Evolutionary conservation across 2,329 filamentous ascomycete genomes (phyloP), one percentile per base, ranked within the genome.

Genomic region (Aspergillus novofumigatus): DNA sequence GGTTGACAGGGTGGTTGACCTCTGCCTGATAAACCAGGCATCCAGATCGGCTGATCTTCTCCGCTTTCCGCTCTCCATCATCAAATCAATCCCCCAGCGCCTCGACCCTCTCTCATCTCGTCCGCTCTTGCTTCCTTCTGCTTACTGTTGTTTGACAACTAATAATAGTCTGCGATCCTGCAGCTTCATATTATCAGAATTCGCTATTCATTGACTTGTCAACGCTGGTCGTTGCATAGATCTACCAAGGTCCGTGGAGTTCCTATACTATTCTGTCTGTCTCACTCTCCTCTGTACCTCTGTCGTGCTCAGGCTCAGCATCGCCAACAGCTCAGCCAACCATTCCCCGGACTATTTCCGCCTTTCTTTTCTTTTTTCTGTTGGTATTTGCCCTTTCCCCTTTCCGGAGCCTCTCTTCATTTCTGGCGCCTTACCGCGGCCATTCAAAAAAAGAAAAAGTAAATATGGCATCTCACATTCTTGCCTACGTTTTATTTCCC

Each of bases 401-500:
- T 20, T 47, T 47, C 17, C 14, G n/a, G 11, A 47, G 44, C 44
- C 11, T 47, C 44, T 25, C 25, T 47, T 47, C 21, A 6, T 47
- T 47, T 47, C 11, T 47, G 20, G 25, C 44, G n/a, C 21, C 44
- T 47, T 47, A 47, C 44, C 26, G 44, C 44, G 44, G 44, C 44
- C 26, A 47, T 47, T 21, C 1, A 26, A 26, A 4, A 21, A 45
- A 29, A 23, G 25, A 26, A 10, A 45, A 26, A 47, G n/a, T 20
- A 45, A 45, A 45, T 11, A 47, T 47, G 44, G 20, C 21, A 14
- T 47, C 20, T 47, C 21, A 17, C 44, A 47, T 47, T 47, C 52
- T 21, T 55, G 32, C 50, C 45, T 54, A 25, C 23, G 32, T 49
- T 51, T 52, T 25, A 42, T 41, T 54, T 53, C 55, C 59, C 59